Base-by-base conservation (phyloP, 257 asterid genomes). In the Solanum etuberosum region DNA sequence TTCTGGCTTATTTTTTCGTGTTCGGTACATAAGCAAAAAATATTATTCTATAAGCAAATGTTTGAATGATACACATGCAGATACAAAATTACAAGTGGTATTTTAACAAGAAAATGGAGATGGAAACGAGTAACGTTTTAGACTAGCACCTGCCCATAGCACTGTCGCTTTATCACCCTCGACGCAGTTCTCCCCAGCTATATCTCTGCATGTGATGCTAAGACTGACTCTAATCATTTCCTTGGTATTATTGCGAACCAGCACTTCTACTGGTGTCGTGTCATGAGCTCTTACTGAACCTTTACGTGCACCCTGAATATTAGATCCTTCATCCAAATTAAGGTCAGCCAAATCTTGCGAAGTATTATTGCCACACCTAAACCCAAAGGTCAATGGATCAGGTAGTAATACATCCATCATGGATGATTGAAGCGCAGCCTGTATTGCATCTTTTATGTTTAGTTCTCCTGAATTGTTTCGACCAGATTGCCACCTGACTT, bases 401-500 rank as follows among this genome's bases (percentile, higher is more conserved):
- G 99, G 99, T 63, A 97, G 91, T 74, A 97, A 92, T 86, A 96
- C 99, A 85, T 96, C 99, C 99, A 96, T 94, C 88, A 97, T 94
- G 68, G 99, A 95, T 88, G 98, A 94, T 91, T 97, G 99, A 67
- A 97, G 95, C 29, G 98, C 99, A 87, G 96, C 90, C 89, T 95
- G 98, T 89, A 95, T 91, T 54, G 99, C 98, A 68, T 97, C 98
- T 92, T 95, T 96, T 91, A 95, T 96, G 89, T 97, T 93, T 86
- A 97, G 88, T 90, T 96, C 99, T 83, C 99, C 99, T 18, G 98
- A 96, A 88, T 97, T 97, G 89, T 96, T 97, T 87, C 99, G 96
- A 82, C 99, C 99, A 73, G 99, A 97, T 88, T 94, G 99, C 99
- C 99, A 97, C 89, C 95, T 93, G 87, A 97, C 98, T 90, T 94